Evolutionary conservation across 2,329 filamentous ascomycete genomes (phyloP).

Genomic region (Alternaria triticimaculans): DNA sequence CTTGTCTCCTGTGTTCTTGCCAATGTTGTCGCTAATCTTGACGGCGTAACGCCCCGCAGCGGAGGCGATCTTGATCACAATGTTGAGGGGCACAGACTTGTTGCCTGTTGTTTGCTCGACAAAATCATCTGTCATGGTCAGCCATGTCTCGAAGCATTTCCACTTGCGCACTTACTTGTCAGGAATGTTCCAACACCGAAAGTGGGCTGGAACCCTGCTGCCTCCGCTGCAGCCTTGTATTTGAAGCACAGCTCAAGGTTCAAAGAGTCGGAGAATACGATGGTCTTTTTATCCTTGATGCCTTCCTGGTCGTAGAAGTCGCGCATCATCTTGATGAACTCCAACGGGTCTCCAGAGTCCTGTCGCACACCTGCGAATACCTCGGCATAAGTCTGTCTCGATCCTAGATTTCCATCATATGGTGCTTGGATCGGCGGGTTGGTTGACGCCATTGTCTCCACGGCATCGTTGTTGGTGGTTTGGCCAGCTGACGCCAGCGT

Average conservation of each 20-base stretch:
- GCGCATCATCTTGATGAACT: conserved; percentile 79
- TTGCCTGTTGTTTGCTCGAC: conserved; percentile 71
- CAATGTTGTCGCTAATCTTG: conserved; percentile 86
- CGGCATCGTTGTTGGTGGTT: conserved; percentile 49
- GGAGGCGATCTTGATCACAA: conserved; percentile 95
- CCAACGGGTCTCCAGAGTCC: conserved; percentile 84
- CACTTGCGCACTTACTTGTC: conserved; percentile 65
- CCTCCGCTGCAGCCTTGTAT: conserved; percentile 85
- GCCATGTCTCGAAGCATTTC: not conserved
- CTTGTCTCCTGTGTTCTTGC: conserved; percentile 93
- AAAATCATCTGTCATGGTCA: conserved; percentile 72
- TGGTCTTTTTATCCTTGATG: conserved; percentile 80
- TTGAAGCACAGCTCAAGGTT: conserved; percentile 89
- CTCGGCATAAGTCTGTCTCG: conserved; percentile 72
- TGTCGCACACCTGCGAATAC: conserved; percentile 85
- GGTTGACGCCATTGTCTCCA: conserved; percentile 49
- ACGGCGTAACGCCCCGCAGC: conserved; percentile 82
- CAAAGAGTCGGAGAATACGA: conserved; percentile 95
- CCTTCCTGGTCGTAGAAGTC: conserved; percentile 79
- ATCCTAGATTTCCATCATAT: conserved; percentile 51
- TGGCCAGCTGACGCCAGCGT: conserved; percentile 50
- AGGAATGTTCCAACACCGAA: conserved; percentile 97
- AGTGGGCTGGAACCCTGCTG: conserved; percentile 79
- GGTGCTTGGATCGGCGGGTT: conserved; percentile 55
- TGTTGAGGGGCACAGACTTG: conserved; percentile 92